Conservation (phyloP, 805 yeast species). For the Sungouiella thailandica region DNA sequence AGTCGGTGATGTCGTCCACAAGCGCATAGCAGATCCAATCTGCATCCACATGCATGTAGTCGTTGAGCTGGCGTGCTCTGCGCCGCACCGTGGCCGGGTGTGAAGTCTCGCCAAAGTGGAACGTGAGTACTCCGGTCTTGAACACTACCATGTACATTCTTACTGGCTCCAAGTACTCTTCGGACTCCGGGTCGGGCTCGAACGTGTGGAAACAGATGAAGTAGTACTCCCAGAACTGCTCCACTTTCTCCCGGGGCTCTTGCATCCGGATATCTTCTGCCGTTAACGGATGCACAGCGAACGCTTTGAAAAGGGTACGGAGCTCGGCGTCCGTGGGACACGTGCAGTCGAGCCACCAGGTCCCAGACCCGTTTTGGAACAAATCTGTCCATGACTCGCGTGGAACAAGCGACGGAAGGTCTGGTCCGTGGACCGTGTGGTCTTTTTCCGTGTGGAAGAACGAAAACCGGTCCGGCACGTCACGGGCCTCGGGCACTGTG, state of each 20-base stretch:
- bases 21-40: constrained; percentile 4
- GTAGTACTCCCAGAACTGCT: constrained; percentile 45
- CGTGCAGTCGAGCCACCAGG: constrained; percentile 3
- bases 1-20: constrained; percentile 3
- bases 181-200: constrained; percentile 17
- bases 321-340: constrained; percentile 2
- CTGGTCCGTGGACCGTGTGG: constrained; percentile 1
- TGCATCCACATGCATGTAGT: constrained; percentile 2
- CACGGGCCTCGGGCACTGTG: background rate
- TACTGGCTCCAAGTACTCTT: constrained; percentile 2
- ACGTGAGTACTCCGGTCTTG: constrained; percentile 1
- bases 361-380: background rate
- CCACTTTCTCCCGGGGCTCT: constrained; percentile 3
- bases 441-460: constrained; percentile 1
- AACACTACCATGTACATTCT: constrained; percentile 3
- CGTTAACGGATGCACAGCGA: constrained; percentile 2
- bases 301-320: constrained; percentile 1
- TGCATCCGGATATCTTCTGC: constrained; percentile 4
- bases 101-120: background rate
- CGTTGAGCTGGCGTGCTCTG: constrained; percentile 1
- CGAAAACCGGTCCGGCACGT: constrained; percentile 1
- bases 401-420: constrained; percentile 1
- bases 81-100: constrained; percentile 2
- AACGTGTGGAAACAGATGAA: constrained; percentile 73
- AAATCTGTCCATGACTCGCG: background rate